phyloP scores from a whole-genome alignment of 2,329 filamentous ascomycete species.

The Bertia moriformis region DNA sequence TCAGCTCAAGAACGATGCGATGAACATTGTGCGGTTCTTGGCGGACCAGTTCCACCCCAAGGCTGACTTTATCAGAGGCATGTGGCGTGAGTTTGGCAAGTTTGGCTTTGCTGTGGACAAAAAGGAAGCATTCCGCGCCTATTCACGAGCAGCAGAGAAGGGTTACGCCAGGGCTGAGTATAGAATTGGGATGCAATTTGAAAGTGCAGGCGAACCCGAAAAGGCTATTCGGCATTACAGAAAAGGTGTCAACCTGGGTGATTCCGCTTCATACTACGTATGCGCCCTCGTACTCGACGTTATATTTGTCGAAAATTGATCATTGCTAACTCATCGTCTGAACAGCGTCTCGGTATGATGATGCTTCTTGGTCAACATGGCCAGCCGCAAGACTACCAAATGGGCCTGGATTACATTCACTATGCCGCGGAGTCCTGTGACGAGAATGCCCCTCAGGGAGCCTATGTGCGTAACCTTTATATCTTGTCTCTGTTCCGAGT shows the following conservation, averaged over 20 bases:
- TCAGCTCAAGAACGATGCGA: constrained; percentile 71
- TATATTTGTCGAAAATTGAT: neutral
- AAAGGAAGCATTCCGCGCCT: constrained; percentile 81
- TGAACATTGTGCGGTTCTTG: constrained; percentile 83
- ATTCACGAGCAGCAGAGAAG: constrained; percentile 70
- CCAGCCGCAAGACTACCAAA: constrained; percentile 65
- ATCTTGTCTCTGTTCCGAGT: neutral
- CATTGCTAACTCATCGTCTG: constrained; percentile 28
- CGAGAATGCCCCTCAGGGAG: constrained; percentile 90
- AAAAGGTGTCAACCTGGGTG: constrained; percentile 60
- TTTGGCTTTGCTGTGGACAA: constrained; percentile 84
- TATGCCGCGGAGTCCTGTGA: constrained; percentile 75
- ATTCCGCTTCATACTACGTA: constrained; percentile 46
- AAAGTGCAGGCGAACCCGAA: constrained; percentile 79
- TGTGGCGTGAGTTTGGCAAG: constrained; percentile 97
- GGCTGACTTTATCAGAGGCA: constrained; percentile 83
- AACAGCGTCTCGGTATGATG: constrained; percentile 91
- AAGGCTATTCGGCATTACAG: constrained; percentile 89
- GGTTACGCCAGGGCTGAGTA: constrained; percentile 86
- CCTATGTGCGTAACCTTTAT: constrained; percentile 44
- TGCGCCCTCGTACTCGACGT: neutral
- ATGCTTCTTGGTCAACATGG: constrained; percentile 86
- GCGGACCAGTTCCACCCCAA: constrained; percentile 85
- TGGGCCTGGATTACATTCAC: constrained; percentile 69
- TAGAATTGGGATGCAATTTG: constrained; percentile 94